phyloP scores from a whole-genome alignment of 2,329 filamentous ascomycete species.

The Aspergillus fischeri region DNA sequence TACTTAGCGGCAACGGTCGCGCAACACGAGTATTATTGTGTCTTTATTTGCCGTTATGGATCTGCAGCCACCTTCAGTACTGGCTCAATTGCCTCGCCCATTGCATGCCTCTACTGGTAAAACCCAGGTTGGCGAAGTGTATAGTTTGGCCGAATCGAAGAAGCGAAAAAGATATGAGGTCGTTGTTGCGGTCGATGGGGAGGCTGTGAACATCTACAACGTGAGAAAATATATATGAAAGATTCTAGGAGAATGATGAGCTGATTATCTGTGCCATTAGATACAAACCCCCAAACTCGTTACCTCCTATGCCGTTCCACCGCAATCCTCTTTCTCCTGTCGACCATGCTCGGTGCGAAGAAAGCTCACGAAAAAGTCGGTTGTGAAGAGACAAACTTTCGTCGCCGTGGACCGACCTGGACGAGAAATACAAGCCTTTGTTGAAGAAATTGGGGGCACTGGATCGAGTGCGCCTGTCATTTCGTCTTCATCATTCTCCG shows the following conservation, averaged over 20 bases:
- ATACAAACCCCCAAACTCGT: conserved; percentile 58
- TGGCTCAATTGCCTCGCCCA: conserved; percentile 45
- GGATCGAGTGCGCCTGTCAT: conserved; percentile 32
- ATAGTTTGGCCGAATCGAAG: conserved; percentile 51
- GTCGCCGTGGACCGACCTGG: conserved; percentile 48
- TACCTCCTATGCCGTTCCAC: conserved; percentile 59
- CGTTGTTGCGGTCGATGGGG: conserved; percentile 56
- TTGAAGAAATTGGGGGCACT: conserved; percentile 42
- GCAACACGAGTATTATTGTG: conserved; percentile 1
- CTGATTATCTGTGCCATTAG: conserved; percentile 35
- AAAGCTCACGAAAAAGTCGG: conserved; percentile 41
- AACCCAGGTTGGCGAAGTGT: conserved; percentile 45
- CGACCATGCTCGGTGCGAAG: conserved; percentile 56
- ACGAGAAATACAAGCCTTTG: conserved; percentile 52
- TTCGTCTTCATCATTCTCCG: conserved; percentile 35
- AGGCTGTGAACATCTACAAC: conserved; percentile 60
- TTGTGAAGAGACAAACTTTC: conserved; percentile 54
- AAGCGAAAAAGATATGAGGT: conserved; percentile 62
- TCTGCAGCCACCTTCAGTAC: conserved; percentile 40
- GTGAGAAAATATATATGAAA: conserved; percentile 34
- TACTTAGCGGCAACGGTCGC: conserved; percentile 12
- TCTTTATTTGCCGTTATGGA: conserved; percentile 32
- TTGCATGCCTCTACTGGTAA: conserved; percentile 38
- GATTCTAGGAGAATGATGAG: background rate
- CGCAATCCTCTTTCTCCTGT: conserved; percentile 54